A percentile compares a stretch with the other conserved stretches of the same genome.
Evolutionary conservation across 139 green algal species (phyloP).

Genomic region (Medakamo hakoo): DNA sequence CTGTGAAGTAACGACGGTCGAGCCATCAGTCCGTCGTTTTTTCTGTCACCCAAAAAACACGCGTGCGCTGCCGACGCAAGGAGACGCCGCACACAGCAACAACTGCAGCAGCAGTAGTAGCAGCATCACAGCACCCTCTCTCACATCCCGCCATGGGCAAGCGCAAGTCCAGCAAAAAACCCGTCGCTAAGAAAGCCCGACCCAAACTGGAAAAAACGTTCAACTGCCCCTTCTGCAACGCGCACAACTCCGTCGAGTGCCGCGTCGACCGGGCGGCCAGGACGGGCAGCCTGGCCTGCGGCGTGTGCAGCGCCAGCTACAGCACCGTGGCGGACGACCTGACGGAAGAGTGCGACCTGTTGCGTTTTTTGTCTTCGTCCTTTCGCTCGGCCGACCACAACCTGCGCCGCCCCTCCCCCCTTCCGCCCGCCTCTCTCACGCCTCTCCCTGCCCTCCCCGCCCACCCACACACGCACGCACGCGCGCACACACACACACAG

Average conservation of each 20-base stretch:
- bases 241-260: neutral
- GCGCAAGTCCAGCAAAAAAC: conserved; percentile 33
- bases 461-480: neutral
- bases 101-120: too few species aligned
- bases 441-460: neutral
- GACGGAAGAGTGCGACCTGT: conserved; percentile 35
- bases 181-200: conserved; percentile 36
- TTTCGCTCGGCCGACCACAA: neutral
- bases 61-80: too few species aligned
- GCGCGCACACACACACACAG: too few species aligned
- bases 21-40: too few species aligned
- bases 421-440: too few species aligned
- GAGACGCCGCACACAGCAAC: too few species aligned
- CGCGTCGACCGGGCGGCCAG: neutral
- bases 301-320: conserved; percentile 9
- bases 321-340: conserved; percentile 23
- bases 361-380: conserved; percentile 2
- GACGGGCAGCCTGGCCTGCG: neutral
- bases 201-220: conserved; percentile 43
- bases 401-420: too few species aligned
- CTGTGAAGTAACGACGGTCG: too few species aligned
- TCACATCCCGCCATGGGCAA: too few species aligned
- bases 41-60: too few species aligned
- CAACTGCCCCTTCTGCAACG: conserved; percentile 55
- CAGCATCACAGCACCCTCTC: too few species aligned